phyloP scores from a whole-genome alignment of 352 stramenopile genomes.

The Aphanomyces euteiches region DNA sequence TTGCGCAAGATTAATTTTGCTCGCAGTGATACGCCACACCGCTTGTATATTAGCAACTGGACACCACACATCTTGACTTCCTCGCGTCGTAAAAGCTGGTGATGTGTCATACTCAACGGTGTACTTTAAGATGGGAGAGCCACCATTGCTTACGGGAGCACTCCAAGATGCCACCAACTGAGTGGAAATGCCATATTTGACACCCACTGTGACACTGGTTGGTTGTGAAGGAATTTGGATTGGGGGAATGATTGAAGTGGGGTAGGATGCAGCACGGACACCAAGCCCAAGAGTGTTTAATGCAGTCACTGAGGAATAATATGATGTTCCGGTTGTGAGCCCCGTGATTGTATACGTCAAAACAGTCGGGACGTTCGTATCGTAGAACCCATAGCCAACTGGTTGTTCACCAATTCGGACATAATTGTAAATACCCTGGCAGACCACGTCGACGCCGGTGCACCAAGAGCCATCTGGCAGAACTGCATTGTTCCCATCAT shows the following conservation, averaged over 20 bases:
- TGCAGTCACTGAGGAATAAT: slow-evolving; percentile 84
- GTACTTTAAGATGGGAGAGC: slow-evolving; percentile 66
- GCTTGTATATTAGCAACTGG: slow-evolving; percentile 46
- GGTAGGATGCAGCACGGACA: slow-evolving; percentile 41
- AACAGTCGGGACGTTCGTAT: slow-evolving; percentile 55
- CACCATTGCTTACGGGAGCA: slow-evolving; percentile 50
- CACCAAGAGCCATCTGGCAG: slow-evolving; percentile 41
- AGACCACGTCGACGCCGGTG: slow-evolving; percentile 45
- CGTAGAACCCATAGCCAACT: slow-evolving; percentile 61
- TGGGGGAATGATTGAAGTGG: slow-evolving; percentile 49
- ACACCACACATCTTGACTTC: slow-evolving; percentile 64
- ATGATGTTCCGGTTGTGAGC: slow-evolving; percentile 67
- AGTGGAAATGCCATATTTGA: slow-evolving; percentile 75
- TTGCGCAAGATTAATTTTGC: slow-evolving; percentile 29
- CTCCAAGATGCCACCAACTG: slow-evolving; percentile 57
- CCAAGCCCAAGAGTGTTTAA: slow-evolving; percentile 79
- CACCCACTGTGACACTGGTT: slow-evolving; percentile 56
- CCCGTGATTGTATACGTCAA: slow-evolving; percentile 64
- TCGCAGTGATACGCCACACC: slow-evolving; percentile 55
- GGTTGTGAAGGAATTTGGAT: slow-evolving; percentile 75
- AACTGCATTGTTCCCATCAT: slow-evolving; percentile 79
- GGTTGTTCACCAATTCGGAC: slow-evolving; percentile 52
- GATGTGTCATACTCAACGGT: slow-evolving; percentile 70
- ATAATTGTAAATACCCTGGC: slow-evolving; percentile 46
- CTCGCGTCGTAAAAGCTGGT: slow-evolving; percentile 59